phyloP scores from a whole-genome alignment of 2,329 filamentous ascomycete species.

The Colletotrichum filicis region DNA sequence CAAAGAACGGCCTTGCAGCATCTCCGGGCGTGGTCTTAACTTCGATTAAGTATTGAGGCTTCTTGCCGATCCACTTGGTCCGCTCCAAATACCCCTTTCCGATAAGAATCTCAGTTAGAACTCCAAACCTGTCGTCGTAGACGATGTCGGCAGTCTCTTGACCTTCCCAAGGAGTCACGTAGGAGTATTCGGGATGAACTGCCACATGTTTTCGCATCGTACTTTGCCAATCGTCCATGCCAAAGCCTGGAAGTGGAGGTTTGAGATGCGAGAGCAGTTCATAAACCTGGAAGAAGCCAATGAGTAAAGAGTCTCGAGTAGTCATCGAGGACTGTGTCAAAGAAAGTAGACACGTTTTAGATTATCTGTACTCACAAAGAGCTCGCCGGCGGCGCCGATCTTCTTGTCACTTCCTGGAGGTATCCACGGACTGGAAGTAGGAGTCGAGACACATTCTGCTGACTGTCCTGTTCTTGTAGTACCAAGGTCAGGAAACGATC shows the following conservation, averaged over 20 bases:
- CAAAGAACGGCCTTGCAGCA: slow-evolving; percentile 54
- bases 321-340: background rate
- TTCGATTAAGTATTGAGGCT: slow-evolving; percentile 58
- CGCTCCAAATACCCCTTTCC: slow-evolving; percentile 44
- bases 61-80: slow-evolving; percentile 40
- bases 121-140: slow-evolving; percentile 50
- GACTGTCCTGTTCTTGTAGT: background rate
- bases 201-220: slow-evolving; percentile 54
- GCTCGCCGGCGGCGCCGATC: slow-evolving; percentile 37
- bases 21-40: slow-evolving; percentile 58
- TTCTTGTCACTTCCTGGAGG: slow-evolving; percentile 16
- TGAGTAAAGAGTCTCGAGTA: background rate
- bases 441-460: background rate
- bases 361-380: slow-evolving; percentile 29
- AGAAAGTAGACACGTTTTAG: background rate
- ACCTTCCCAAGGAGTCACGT: slow-evolving; percentile 51
- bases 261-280: slow-evolving; percentile 48
- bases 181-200: slow-evolving; percentile 50
- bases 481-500: background rate
- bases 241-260: slow-evolving; percentile 47
- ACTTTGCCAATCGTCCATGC: slow-evolving; percentile 57
- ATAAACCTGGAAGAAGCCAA: slow-evolving; percentile 48
- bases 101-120: slow-evolving; percentile 47
- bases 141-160: slow-evolving; percentile 58
- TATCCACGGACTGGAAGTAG: background rate